Evolutionary conservation across 768 basidiomycete genomes (phyloP), one percentile per base, ranked within the genome.

Genomic region (Suillus tomentosus): DNA sequence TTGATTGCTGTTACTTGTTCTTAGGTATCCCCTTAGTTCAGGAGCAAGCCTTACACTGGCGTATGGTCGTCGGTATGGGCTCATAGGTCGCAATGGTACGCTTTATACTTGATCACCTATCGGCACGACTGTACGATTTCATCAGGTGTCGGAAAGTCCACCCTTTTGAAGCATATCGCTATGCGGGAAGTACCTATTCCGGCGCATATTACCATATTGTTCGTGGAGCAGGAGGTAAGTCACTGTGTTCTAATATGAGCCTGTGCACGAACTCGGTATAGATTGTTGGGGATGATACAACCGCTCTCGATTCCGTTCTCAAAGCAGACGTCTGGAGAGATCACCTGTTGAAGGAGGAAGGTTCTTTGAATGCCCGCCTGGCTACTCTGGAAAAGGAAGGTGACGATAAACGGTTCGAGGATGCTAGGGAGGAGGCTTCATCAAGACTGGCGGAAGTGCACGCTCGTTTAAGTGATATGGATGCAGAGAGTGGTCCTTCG

Each of bases 281-380:
- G 92, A 91, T 98, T 68, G 74, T 94, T 62, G 97, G 96, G 39
- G 96, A 99, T 74, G 95, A 96, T 68, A 99, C 95, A 0, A 80
- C 81, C 1, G 97, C 97, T 3, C 82, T 99, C 50, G 92, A 95
- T 24, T 95, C 96, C 1, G 97, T 99, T 24, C 83, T 99, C n/a
- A 95, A 96, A 75, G 97, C 97, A n/a, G 97, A 99, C 73, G 97
- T 99, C 39, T 99, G 97, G 95, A 84, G 96, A 73, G 95, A 96
- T 71, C 91, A 94, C 67, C 81, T 98, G 19, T 77, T 97, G 58
- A 90, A 88, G 62, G 95, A 99, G 72, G 96, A 99, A 76, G 78
- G 78, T 0, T 77, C 82, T 24, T 80, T 98, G 53, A 95, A 96
- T 70, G 84, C 83, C 0, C 84, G 85, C 66, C 83, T 99, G 2